phyloP scores from a whole-genome alignment of 305 asterid species.

The Rubia occidens region DNA sequence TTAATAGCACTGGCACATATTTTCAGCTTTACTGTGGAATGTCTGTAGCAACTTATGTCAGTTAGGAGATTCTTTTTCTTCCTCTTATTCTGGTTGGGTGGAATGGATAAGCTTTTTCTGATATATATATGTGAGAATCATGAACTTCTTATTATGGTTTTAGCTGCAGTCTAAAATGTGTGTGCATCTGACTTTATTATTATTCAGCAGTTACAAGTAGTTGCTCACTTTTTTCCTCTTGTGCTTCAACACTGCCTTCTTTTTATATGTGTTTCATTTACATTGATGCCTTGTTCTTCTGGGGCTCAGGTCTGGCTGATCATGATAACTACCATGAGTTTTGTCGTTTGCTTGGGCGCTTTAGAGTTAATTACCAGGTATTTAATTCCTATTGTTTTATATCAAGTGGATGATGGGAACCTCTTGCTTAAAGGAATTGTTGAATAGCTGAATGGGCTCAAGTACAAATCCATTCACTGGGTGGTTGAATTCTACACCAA shows the following conservation, averaged over 20 bases:
- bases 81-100: neutral
- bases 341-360: slow-evolving; percentile 99
- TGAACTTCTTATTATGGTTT: neutral
- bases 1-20: neutral
- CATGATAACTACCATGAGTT: slow-evolving; percentile 99
- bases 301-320: slow-evolving; percentile 68
- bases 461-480: neutral
- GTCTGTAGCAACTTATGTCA: neutral
- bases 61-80: neutral
- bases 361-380: slow-evolving; percentile 95
- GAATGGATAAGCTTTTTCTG: neutral
- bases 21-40: neutral
- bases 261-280: slow-evolving; percentile 2
- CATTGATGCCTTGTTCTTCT: slow-evolving; percentile 20
- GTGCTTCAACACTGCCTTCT: neutral
- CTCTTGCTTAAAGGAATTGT: neutral
- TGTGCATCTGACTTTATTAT: neutral
- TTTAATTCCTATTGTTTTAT: slow-evolving; percentile 8
- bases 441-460: neutral
- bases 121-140: too few relatives aligned
- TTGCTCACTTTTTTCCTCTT: neutral
- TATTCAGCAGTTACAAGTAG: neutral
- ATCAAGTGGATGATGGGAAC: slow-evolving; percentile 5
- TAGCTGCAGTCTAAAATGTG: neutral
- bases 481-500: neutral